Evolutionary conservation across 768 basidiomycete species (phyloP), one percentile per base, ranked within the genome.

Genomic region (Leccinum variicolor): DNA sequence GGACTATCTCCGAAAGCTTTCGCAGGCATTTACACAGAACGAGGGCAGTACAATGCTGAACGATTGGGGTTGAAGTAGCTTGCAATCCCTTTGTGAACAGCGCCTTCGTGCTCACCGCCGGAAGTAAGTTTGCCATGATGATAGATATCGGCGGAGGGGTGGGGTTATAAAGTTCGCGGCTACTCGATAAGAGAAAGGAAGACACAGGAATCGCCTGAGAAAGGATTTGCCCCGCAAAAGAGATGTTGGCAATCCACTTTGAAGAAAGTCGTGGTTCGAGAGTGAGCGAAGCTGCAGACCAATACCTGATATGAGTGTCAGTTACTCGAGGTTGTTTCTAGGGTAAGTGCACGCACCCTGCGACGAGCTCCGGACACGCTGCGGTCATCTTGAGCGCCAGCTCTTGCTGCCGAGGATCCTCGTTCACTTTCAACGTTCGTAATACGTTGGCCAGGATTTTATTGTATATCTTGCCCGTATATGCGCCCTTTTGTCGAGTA

Each of bases 231-330:
- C 88, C 91, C 41, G 92, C 84, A 66, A 94, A 89, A 5, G 91
- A 78, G 62, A 97, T 86, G 57, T 94, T 96, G 0, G 89, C 84
- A 31, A 98, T 86, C 94, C 96, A 98, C 67, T 87, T 89, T 0
- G 90, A 90, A 0, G 91, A 90, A 6, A 94, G 80, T 3, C 93
- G 85, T 0, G 94, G 92, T 64, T 96, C 93, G 5, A 95, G 78
- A 0, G 90, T 89, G 33, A 92, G 73, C 3, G 80, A 79, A 4
- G 82, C 84, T 2, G 78, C 78, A 14, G 84, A 69, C 89, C 90
- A 92, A 65, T 87, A 93, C 15, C 89, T 91, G 61, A 25, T 11
- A n/a, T 29, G 34, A n/a, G 29, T 9, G 50, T 60, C 55, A 73
- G 52, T 58, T 53, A 63, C 54, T 49, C 21, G 17, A 36, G 41